Evolutionary conservation across 2,329 filamentous ascomycete species (phyloP), one percentile per base, ranked within the genome.

Genomic region (Fusarium humuli): DNA sequence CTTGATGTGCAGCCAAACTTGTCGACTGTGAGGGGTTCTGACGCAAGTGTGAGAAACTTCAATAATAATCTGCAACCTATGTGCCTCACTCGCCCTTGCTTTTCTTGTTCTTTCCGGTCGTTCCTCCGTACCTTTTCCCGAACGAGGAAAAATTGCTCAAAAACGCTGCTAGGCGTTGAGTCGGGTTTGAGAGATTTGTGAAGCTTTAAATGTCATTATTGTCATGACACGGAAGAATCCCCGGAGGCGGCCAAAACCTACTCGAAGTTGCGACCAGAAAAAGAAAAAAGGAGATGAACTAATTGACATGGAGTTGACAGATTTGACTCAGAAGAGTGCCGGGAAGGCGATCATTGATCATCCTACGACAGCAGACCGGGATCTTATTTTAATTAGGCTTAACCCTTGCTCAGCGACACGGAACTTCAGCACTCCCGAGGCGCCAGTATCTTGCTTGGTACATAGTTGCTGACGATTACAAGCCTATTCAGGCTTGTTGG

Each of bases 271-370:
- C n/a, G 13, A 57, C 37, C 50, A 30, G 27, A 60, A 69, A 75
- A 75, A 73, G 73, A 27, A 27, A 27, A 75, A 30, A 29, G 49
- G 23, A 53, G 49, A 53, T 25, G 69, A 60, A 61, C 72, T 75
- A 69, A 75, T 66, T 65, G 66, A 60, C 67, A 71, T 68, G 68
- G 57, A 61, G 63, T 70, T 76, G 73, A 76, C 73, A 75, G 73
- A 66, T 76, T 75, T 73, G 70, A 75, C 69, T 75, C 73, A 71
- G 58, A 71, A 69, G 53, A 73, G 55, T 71, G 64, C 69, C 64
- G 58, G 61, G 52, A 69, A 72, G 59, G 52, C 62, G 70, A 75
- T 75, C 69, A 74, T 57, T 60, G 71, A 74, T 72, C 72, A 68
- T 61, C 69, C 47, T 63, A 58, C 46, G 20, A 41, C 52, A 68